Evolutionary conservation across 768 basidiomycete species (phyloP).

Genomic region (Mycena metata): DNA sequence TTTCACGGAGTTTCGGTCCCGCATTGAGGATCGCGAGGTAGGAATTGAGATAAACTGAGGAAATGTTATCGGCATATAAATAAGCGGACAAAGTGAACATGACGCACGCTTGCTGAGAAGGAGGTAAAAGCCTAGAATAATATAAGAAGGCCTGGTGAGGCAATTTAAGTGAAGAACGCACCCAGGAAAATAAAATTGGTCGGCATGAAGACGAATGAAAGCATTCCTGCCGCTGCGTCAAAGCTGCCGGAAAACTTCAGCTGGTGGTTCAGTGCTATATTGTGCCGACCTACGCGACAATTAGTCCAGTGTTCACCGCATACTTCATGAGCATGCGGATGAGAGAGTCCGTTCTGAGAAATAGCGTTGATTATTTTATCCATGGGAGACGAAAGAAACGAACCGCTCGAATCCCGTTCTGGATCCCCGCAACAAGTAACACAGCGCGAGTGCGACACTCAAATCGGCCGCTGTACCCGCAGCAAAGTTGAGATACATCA

Average conservation of each 20-base stretch:
- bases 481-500: constrained; percentile 68
- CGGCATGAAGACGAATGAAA: constrained; percentile 66
- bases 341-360: constrained; percentile 63
- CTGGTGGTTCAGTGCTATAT: constrained; percentile 11
- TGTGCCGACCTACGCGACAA: constrained; percentile 55
- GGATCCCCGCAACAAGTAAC: constrained; percentile 61
- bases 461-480: constrained; percentile 64
- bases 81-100: neutral
- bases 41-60: constrained; percentile 67
- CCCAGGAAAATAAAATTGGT: constrained; percentile 67
- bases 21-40: constrained; percentile 70
- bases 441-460: constrained; percentile 63
- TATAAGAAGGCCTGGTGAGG: neutral
- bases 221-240: constrained; percentile 60
- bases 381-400: neutral
- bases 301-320: constrained; percentile 67
- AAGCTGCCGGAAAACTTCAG: constrained; percentile 49
- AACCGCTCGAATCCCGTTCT: constrained; percentile 67
- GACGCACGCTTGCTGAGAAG: constrained; percentile 65
- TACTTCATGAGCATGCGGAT: constrained; percentile 64
- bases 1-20: constrained; percentile 55
- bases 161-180: constrained; percentile 37
- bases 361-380: constrained; percentile 35
- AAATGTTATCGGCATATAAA: neutral
- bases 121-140: constrained; percentile 59